Base-by-base conservation (phyloP, 78 protist genomes). In the Chrysochromulina tobinii region DNA sequence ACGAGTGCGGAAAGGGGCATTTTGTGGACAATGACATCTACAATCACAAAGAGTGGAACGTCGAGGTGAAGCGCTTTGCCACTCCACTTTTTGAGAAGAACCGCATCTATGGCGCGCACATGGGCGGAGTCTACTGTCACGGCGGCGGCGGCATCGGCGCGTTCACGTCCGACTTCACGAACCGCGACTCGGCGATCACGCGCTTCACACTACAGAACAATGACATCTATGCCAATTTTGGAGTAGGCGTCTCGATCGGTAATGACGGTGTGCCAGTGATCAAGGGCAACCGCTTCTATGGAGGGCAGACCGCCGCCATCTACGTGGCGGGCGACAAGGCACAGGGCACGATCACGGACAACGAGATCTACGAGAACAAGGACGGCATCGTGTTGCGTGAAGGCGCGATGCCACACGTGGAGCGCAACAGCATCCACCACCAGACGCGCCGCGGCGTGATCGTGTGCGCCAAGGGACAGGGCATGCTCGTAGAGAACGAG, bases 11-110 rank as follows among this genome's bases (percentile, higher is more conserved):
- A 4, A 25, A 38, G 53, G 81, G 81, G n/a, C 54, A 38, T 15
- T 72, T 38, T 14, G 53, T 38, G 12, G 81, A 72, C 12, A 72
- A 72, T 53, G 84, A 67, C 25, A 89, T 89, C 81, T 69, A 8
- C 84, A 84, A 53, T 54, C 81, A 90, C 54, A 51, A 77, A 1
- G 72, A 50, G 61, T 67, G 92, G n/a, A 84, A 84, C 57, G 55
- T 90, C 79, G 92, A 75, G 61, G 81, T 77, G 88, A 90, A 90
- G 92, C 61, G 87, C 54, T 3, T 50, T 9, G 92, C 67, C n/a
- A 1, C 7, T 6, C 92, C 92, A 1, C 2, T 6, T 12, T 6
- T 90, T 38, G 57, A 21, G 59, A 2, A 25, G 11, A 77, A 77
- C 73, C 87, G 59, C 51, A 77, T 90, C 53, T 20, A 1, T 54